Conservation (phyloP, 495 filamentous ascomycete genomes). For the Neurospora hispaniola region DNA sequence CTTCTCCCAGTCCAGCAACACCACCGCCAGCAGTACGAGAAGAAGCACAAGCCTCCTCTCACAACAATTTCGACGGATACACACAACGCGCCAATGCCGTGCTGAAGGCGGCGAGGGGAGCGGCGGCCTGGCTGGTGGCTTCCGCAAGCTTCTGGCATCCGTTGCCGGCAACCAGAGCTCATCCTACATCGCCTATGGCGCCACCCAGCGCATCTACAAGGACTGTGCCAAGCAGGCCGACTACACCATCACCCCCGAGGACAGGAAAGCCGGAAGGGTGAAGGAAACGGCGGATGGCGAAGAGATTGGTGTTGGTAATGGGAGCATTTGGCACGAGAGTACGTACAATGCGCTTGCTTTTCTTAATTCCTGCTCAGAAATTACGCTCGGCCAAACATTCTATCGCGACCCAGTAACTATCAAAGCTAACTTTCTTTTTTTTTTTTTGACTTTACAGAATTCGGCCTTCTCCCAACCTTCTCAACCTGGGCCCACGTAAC, state of each 20-base stretch:
- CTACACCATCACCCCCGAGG: conserved; percentile 55
- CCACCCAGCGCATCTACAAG: conserved; percentile 68
- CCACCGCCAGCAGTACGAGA: not conserved
- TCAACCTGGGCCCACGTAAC: conserved; percentile 92
- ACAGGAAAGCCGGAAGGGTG: conserved; percentile 43
- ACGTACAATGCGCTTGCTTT: conserved; percentile 14
- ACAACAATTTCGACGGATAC: not conserved
- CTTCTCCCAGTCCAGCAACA: not conserved
- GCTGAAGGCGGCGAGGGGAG: not conserved
- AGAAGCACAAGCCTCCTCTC: not conserved
- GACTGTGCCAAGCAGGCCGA: conserved; percentile 65
- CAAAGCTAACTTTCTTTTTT: not conserved
- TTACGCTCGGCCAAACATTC: not conserved
- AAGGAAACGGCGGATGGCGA: conserved; percentile 60
- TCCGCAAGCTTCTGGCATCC: not conserved
- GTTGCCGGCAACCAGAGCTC: conserved; percentile 1
- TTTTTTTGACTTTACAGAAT: conserved; percentile 22
- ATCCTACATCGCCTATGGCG: conserved; percentile 32
- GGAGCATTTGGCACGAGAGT: conserved; percentile 81
- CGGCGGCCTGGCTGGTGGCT: not conserved
- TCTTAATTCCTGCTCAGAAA: conserved; percentile 10
- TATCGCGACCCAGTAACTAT: not conserved
- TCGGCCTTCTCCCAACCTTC: conserved; percentile 69
- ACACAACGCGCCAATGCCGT: conserved; percentile 1
- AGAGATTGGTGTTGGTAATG: conserved; percentile 62